Base-by-base conservation (phyloP, 2,329 filamentous ascomycete genomes). In the Monilinia polystroma region DNA sequence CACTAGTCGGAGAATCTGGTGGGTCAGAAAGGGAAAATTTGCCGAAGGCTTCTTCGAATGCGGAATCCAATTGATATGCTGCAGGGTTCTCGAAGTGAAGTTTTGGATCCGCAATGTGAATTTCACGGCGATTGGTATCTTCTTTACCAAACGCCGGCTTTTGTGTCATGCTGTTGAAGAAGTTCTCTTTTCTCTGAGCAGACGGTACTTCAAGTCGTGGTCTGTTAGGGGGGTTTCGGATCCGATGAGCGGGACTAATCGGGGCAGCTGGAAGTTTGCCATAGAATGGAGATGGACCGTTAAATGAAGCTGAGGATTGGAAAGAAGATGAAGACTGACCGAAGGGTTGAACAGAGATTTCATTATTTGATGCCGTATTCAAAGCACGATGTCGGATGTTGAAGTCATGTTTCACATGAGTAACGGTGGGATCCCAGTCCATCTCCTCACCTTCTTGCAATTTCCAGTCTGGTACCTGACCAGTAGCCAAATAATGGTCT, bases 241-340 rank as follows among this genome's bases (percentile, higher is more conserved):
- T 76, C 54, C 82, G 81, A 52, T 87, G 84, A 2, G 88, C 87
- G 29, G 88, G 87, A n/a, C 83, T 84, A 18, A 83, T 85, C 18
- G 90, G 90, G 1, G 89, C 88, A 0, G 87, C 82, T 4, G 90
- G 90, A 3, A 92, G 83, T 67, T 84, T 87, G 77, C 87, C 90
- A 81, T 87, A 89, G 74, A 93, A 92, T 1, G 88, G 85, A 12
- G 70, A 71, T 16, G 71, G 54, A 35, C 70, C 53, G 2, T 53
- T 53, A 8, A 62, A 66, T 26, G 64, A 32, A 26, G 38, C 38
- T 18, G 38, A n/a, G 5, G 38, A 51, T 29, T 57, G 43, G 4
- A 60, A 66, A 43, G 35, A 32, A 4, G 64, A 29, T 47, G 56
- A 18, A 3, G 49, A 43, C 51, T 47, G 52, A 20, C 70, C 68